Base-by-base conservation (phyloP, 2,329 filamentous ascomycete genomes). In the Aspergillus arachidicola region DNA sequence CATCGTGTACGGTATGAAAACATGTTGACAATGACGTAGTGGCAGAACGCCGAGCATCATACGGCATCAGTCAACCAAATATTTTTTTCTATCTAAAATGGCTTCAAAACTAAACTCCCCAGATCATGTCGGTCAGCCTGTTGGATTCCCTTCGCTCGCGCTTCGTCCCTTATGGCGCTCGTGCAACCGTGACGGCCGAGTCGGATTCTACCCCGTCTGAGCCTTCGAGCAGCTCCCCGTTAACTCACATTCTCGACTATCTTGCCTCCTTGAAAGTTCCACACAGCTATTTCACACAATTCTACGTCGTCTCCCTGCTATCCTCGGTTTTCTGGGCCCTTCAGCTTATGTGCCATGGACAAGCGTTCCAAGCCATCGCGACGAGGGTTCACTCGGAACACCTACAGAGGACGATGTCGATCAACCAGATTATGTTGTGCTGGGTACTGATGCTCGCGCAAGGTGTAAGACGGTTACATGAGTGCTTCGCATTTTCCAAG, bases 251-350 rank as follows among this genome's bases (percentile, higher is more conserved):
- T 53, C 79, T 88, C 63, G 86, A 88, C 69, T 74, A 73, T 62
- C 71, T 86, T 23, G 83, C 86, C 38, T 79, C 76, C 43, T 76
- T 85, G 68, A 86, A 87, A 73, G 90, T 97, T 41, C 93, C 94
- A 26, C 95, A 98, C 79, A 86, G 86, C 65, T 98, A 92, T 89
- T 98, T 98, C 77, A 85, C 84, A 50, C 91, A 95, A 70, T 98
- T 97, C 80, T 98, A 99, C 76, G 73, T 91, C 59, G 76, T 88
- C 41, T 94, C 92, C 4, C 79, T 93, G 5, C 73, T 81, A 2
- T 88, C 87, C 63, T 94, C 92, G 0, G 71, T 87, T 5, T 91
- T 94, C 75, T 97, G 94, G 93, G 86, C 84, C 0, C 77, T 79
- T 68, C 89, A 94, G 76, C 85, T 91, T 59, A 67, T 86, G 28